A percentile compares a stretch with the other conserved stretches of the same genome.
Conservation (phyloP, 495 filamentous ascomycete genomes). For the Neurospora hispaniola region DNA sequence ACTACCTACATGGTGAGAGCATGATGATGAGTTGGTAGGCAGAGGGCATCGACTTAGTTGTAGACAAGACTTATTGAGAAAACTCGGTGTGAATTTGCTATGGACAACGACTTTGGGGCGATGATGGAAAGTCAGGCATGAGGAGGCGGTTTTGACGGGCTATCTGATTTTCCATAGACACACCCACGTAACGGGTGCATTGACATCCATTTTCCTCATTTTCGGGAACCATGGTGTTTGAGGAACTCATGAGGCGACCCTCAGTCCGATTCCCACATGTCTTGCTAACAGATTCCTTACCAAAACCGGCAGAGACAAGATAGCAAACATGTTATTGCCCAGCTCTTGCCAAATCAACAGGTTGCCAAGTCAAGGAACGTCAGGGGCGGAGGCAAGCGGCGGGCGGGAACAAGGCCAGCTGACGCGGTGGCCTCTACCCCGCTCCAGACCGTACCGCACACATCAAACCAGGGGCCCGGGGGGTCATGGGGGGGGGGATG, state of each 20-base stretch:
- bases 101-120: neutral
- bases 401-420: neutral
- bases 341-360: neutral
- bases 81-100: neutral
- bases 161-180: neutral
- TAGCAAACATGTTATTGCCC: neutral
- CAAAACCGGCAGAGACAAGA: neutral
- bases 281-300: neutral
- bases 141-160: neutral
- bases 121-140: neutral
- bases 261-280: neutral
- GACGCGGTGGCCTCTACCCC: conserved; percentile 2
- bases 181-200: neutral
- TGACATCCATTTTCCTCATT: neutral
- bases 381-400: neutral
- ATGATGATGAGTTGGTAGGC: no score
- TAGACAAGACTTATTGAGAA: no score
- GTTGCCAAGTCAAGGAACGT: neutral
- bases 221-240: neutral
- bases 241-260: neutral
- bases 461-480: neutral
- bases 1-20: no score
- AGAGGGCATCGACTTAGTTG: no score
- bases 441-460: neutral
- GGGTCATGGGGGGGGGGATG: neutral